Conservation (phyloP, 164 flowering plant species). For the Umbellularia californica region DNA sequence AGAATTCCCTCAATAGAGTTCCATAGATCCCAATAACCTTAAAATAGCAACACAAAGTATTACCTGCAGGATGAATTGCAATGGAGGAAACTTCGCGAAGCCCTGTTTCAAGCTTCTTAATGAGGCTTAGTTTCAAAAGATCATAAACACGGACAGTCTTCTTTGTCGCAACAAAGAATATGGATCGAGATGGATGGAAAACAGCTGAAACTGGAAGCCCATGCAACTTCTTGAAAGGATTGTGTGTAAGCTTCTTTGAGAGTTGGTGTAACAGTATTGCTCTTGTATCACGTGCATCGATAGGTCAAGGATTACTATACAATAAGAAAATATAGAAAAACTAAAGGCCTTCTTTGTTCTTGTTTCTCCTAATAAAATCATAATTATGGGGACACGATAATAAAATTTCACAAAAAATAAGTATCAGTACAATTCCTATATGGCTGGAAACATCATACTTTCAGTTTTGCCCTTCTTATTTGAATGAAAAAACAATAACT, state of each 20-base stretch:
- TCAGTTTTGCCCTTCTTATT: too few species aligned
- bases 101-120: slow-evolving; percentile 86
- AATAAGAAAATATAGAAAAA: background rate
- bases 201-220: slow-evolving; percentile 83
- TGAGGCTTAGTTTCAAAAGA: slow-evolving; percentile 56
- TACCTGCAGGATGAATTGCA: slow-evolving; percentile 91
- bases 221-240: slow-evolving; percentile 65
- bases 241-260: slow-evolving; percentile 69
- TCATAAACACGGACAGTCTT: slow-evolving; percentile 85
- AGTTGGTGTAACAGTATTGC: slow-evolving; percentile 81
- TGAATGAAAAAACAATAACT: too few species aligned
- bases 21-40: too few species aligned
- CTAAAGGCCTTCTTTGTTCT: too few species aligned
- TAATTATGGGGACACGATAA: too few species aligned
- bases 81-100: slow-evolving; percentile 88
- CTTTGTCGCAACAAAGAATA: slow-evolving; percentile 76
- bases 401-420: too few species aligned
- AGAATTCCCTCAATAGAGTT: too few species aligned
- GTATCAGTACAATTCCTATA: too few species aligned
- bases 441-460: too few species aligned
- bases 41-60: too few species aligned
- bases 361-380: too few species aligned
- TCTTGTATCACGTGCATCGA: slow-evolving; percentile 67
- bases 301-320: slow-evolving; percentile 48
- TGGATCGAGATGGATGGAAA: slow-evolving; percentile 82